Evolutionary conservation across 2,329 filamentous ascomycete genomes (phyloP).

Genomic region (Huntiella abstrusa): DNA sequence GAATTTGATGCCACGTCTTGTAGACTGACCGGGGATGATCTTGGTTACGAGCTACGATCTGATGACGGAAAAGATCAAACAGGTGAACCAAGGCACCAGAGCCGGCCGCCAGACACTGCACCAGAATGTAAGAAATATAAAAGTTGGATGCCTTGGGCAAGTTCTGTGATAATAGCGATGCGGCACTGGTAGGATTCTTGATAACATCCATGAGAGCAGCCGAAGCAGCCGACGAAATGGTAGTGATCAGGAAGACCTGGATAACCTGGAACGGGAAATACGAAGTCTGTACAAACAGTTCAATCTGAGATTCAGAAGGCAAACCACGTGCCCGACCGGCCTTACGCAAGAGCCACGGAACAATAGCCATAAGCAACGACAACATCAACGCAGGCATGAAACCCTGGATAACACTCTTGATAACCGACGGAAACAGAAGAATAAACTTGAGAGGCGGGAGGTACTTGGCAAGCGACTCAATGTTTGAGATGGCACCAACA

Average conservation of each 20-base stretch:
- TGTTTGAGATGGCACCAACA: slow-evolving; percentile 71
- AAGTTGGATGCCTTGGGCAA: slow-evolving; percentile 69
- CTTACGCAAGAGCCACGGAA: slow-evolving; percentile 61
- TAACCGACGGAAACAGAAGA: slow-evolving; percentile 41
- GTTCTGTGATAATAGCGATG: slow-evolving; percentile 40
- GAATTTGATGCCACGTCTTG: slow-evolving; percentile 53
- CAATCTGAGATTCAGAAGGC: slow-evolving; percentile 51
- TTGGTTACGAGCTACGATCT: slow-evolving; percentile 49
- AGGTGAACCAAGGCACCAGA: slow-evolving; percentile 54
- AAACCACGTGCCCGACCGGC: slow-evolving; percentile 53
- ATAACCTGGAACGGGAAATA: slow-evolving; percentile 70
- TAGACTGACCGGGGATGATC: slow-evolving; percentile 70
- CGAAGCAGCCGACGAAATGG: slow-evolving; percentile 54
- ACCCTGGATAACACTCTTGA: slow-evolving; percentile 67
- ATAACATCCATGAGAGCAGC: slow-evolving; percentile 45
- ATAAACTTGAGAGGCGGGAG: slow-evolving; percentile 60
- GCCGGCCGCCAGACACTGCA: slow-evolving; percentile 72
- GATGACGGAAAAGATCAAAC: slow-evolving; percentile 37
- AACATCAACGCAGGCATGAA: slow-evolving; percentile 64
- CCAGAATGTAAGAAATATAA: slow-evolving; percentile 80
- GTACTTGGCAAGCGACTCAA: slow-evolving; percentile 45
- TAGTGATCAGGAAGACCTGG: slow-evolving; percentile 71
- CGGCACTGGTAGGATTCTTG: slow-evolving; percentile 14
- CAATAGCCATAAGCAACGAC: slow-evolving; percentile 62
- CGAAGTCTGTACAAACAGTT: slow-evolving; percentile 59